phyloP scores from a whole-genome alignment of 2,329 filamentous ascomycete species.

The Exophiala spinifera region DNA sequence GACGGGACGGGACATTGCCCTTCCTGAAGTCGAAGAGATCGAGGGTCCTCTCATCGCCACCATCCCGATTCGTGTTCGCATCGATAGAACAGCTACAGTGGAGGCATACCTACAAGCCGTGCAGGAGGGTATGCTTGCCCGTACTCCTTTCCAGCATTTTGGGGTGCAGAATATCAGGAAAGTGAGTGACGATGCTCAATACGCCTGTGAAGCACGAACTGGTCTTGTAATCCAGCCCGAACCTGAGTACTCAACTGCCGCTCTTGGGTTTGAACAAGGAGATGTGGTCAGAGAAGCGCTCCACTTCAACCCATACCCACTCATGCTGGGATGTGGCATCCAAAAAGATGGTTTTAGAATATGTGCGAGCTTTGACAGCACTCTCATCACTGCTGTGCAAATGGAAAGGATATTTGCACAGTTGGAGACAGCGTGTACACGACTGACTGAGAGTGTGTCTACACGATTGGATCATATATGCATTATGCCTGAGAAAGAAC shows the following conservation, averaged over 20 bases:
- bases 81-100: conserved; percentile 38
- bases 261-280: conserved; percentile 36
- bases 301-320: conserved; percentile 49
- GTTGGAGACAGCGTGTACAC: conserved; percentile 50
- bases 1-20: conserved; percentile 46
- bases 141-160: conserved; percentile 65
- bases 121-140: conserved; percentile 54
- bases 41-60: conserved; percentile 47
- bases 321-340: conserved; percentile 50
- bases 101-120: conserved; percentile 55
- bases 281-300: conserved; percentile 60
- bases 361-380: conserved; percentile 64
- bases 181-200: conserved; percentile 47
- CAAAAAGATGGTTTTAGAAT: conserved; percentile 53
- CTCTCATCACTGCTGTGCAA: conserved; percentile 51
- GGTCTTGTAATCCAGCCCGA: conserved; percentile 42
- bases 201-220: conserved; percentile 49
- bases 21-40: conserved; percentile 48
- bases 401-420: conserved; percentile 55
- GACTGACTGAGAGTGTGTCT: conserved; percentile 41
- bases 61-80: conserved; percentile 43
- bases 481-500: conserved; percentile 37
- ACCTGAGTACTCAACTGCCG: conserved; percentile 36
- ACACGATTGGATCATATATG: conserved; percentile 35
- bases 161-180: conserved; percentile 53